phyloP scores from a whole-genome alignment of 2,329 filamentous ascomycete species.

The Trichoderma sp. region DNA sequence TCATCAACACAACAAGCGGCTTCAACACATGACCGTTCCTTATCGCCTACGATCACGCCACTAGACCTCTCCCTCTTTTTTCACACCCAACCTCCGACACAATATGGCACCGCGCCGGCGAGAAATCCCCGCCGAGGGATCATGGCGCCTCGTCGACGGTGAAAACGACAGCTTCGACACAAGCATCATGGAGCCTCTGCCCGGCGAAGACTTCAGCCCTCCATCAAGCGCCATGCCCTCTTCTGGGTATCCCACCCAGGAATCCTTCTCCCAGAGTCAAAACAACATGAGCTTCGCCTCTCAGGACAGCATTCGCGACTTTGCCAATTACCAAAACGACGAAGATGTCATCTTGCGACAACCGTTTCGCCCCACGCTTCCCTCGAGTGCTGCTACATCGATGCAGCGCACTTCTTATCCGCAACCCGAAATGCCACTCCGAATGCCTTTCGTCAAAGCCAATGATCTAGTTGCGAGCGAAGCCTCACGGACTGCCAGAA shows the following conservation, averaged over 20 bases:
- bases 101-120: slow-evolving; percentile 17
- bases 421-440: slow-evolving; percentile 50
- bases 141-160: slow-evolving; percentile 60
- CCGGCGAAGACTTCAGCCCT: slow-evolving; percentile 38
- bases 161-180: slow-evolving; percentile 61
- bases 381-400: slow-evolving; percentile 27
- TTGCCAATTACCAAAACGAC: slow-evolving; percentile 52
- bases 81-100: background rate
- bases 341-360: slow-evolving; percentile 53
- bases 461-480: slow-evolving; percentile 38
- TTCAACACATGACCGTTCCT: background rate
- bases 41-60: background rate
- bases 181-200: slow-evolving; percentile 46
- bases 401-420: slow-evolving; percentile 29
- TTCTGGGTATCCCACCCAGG: slow-evolving; percentile 44
- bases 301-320: slow-evolving; percentile 56
- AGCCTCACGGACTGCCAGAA: slow-evolving; percentile 25
- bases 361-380: slow-evolving; percentile 54
- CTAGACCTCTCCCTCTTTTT: background rate
- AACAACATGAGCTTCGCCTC: slow-evolving; percentile 44
- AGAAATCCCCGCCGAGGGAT: slow-evolving; percentile 47
- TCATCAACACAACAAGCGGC: background rate
- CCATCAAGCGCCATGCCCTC: slow-evolving; percentile 40
- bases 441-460: slow-evolving; percentile 50
- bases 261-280: slow-evolving; percentile 33